phyloP scores from a whole-genome alignment of 805 yeast genomes.

The Cyberlindnera maritima region DNA sequence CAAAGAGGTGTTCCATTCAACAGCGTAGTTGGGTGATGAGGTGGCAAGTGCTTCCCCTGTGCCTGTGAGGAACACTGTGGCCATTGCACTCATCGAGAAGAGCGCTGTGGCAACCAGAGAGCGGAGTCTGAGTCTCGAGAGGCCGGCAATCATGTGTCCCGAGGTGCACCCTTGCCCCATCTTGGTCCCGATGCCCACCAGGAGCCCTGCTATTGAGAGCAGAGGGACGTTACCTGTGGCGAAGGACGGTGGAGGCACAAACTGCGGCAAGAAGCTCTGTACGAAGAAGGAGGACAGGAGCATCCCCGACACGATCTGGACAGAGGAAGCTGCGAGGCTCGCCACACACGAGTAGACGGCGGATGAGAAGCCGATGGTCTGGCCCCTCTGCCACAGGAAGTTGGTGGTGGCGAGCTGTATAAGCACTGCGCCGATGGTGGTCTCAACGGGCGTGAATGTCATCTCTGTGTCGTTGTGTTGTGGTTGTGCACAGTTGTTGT shows the following conservation, averaged over 20 bases:
- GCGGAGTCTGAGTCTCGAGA: slow-evolving; percentile 44
- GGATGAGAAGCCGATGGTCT: slow-evolving; percentile 47
- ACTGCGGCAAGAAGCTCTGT: slow-evolving; percentile 27
- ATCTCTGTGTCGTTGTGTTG: not conserved
- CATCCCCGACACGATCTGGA: slow-evolving; percentile 37
- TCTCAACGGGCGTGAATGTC: slow-evolving; percentile 41
- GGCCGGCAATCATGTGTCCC: slow-evolving; percentile 52
- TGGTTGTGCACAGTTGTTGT: not conserved
- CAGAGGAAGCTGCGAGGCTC: slow-evolving; percentile 26
- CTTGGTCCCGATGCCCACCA: slow-evolving; percentile 48
- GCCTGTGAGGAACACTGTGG: slow-evolving; percentile 8
- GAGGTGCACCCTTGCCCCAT: slow-evolving; percentile 52
- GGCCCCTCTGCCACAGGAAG: slow-evolving; percentile 38
- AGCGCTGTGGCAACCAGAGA: slow-evolving; percentile 43
- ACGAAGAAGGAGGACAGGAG: slow-evolving; percentile 29
- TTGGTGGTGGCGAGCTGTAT: slow-evolving; percentile 46
- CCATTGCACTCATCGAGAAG: slow-evolving; percentile 37
- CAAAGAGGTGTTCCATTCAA: slow-evolving; percentile 6
- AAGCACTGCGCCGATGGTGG: slow-evolving; percentile 44
- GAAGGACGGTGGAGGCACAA: slow-evolving; percentile 24
- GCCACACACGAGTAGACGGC: slow-evolving; percentile 32
- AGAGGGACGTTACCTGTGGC: slow-evolving; percentile 1
- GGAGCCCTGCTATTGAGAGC: slow-evolving; percentile 33
- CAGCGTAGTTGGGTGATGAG: slow-evolving; percentile 7
- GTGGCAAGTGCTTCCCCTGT: slow-evolving; percentile 3